These are phyloP conservation scores for Amorphotheca resinae DNA, from an alignment of 495 filamentous ascomycete genomes.

Conservation along the genomic window DNA sequence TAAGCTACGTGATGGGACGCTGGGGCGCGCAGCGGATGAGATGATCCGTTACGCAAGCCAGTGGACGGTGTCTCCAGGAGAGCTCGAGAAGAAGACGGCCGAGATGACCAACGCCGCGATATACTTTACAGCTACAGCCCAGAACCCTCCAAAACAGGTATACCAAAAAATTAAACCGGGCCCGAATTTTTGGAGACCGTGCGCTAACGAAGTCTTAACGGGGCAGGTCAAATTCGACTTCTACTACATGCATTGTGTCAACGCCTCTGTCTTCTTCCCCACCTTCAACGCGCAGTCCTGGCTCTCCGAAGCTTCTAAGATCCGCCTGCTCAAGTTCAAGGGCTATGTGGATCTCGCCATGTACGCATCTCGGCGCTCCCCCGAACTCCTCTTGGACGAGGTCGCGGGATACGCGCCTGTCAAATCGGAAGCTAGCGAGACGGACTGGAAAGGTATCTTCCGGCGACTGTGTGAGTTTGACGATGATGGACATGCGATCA, in stretches of 20 bases:
- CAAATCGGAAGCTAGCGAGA: slow-evolving; percentile 3
- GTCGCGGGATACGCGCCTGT: slow-evolving; percentile 33
- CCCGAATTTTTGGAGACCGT: no score
- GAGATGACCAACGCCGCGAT: slow-evolving; percentile 65
- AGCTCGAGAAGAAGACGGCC: slow-evolving; percentile 52
- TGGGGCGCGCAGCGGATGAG: slow-evolving; percentile 47
- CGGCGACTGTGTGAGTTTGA: slow-evolving; percentile 35
- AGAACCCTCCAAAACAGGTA: slow-evolving; percentile 32
- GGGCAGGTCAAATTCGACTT: slow-evolving; percentile 60
- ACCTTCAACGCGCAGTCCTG: slow-evolving; percentile 32
- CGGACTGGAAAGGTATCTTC: slow-evolving; percentile 33
- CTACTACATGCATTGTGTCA: slow-evolving; percentile 62
- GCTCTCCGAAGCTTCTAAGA: slow-evolving; percentile 33
- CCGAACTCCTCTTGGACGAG: slow-evolving; percentile 39
- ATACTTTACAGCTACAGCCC: slow-evolving; percentile 51
- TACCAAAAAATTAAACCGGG: background rate
- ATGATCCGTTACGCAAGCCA: slow-evolving; percentile 47
- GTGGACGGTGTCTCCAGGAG: slow-evolving; percentile 44
- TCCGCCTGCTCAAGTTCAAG: slow-evolving; percentile 54
- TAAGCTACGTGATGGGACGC: slow-evolving; percentile 54
- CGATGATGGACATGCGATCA: slow-evolving; percentile 72
- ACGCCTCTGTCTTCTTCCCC: slow-evolving; percentile 49
- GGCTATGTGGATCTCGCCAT: slow-evolving; percentile 47
- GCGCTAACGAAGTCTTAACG: background rate
- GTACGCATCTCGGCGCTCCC: slow-evolving; percentile 46